Conservation (phyloP, 805 yeast species). For the Hemisphaericaspora nanyangensis region DNA sequence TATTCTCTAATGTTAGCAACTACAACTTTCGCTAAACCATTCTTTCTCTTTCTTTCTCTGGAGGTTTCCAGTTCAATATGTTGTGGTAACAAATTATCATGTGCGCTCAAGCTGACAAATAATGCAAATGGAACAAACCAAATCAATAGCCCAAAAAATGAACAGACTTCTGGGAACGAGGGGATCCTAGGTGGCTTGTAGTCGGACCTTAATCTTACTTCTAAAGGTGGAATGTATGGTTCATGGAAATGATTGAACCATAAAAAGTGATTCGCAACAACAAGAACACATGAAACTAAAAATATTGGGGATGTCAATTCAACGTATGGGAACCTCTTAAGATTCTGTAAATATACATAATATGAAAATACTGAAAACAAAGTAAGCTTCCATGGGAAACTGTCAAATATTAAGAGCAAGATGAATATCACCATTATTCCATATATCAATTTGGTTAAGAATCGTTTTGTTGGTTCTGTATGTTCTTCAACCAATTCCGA, state of each 20-base stretch:
- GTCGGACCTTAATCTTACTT: conserved; percentile 52
- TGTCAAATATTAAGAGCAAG: conserved; percentile 66
- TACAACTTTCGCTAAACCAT: conserved; percentile 65
- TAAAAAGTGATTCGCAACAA: conserved; percentile 73
- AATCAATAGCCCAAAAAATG: conserved; percentile 88
- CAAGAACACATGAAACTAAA: conserved; percentile 65
- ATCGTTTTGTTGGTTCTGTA: conserved; percentile 74
- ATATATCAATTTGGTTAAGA: conserved; percentile 62
- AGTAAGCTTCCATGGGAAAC: conserved; percentile 69
- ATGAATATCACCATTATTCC: conserved; percentile 52
- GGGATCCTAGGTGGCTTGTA: conserved; percentile 69
- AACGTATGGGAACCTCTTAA: conserved; percentile 80
- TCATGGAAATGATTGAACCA: conserved; percentile 87
- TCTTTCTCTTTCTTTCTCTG: conserved; percentile 30
- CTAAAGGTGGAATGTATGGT: conserved; percentile 68
- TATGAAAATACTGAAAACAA: conserved; percentile 69
- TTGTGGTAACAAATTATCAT: conserved; percentile 80
- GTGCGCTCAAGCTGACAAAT: conserved; percentile 87
- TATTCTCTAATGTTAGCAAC: conserved; percentile 51
- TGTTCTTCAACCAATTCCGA: conserved; percentile 94
- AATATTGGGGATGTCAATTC: conserved; percentile 69
- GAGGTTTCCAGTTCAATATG: conserved; percentile 29
- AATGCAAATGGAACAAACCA: conserved; percentile 94
- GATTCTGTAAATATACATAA: conserved; percentile 69
- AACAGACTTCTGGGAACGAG: conserved; percentile 84